Base-by-base conservation (phyloP, 2,329 filamentous ascomycete species). In the Botrytis tulipae region DNA sequence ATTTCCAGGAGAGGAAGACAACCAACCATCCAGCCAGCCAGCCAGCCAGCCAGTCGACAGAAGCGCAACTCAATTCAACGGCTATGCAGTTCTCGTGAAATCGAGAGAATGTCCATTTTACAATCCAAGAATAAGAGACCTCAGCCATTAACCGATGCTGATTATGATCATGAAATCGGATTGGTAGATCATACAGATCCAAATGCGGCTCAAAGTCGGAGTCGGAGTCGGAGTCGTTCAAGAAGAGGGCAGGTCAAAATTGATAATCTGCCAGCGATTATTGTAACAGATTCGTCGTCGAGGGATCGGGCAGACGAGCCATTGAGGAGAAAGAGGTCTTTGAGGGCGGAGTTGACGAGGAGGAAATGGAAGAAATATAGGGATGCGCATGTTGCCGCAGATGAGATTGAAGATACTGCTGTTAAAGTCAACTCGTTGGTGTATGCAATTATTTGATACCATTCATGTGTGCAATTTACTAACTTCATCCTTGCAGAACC, bases 81-180 rank as follows among this genome's bases (percentile, higher is more conserved):
- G 44, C 71, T 57, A 73, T 73, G 71, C 65, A 59, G 61, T 73
- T 35, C 57, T 32, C 57, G 44, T 73, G 29, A 73, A 51, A 63
- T 44, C 69, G 37, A 61, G 54, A 70, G 44, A 61, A 73, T 73
- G 71, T 63, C 71, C 60, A 59, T 72, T 42, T 44, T 72, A 18
- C 67, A 59, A 29, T 70, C 72, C 57, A 73, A 70, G 57, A 48
- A 70, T 32, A 70, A 73, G 54, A 73, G 89, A 78, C 86, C 84
- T 54, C 80, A 84, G 70, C 83, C 84, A 73, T 84, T 90, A 73
- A 86, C 87, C 80, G 88, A 90, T 76, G 84, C 83, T 80, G 89
- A 91, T 77, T 91, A 91, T 79, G 90, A 92, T 78, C 92, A 93
- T 82, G 90, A 91, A 81, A 94, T 95, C 79, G 83, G 81, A 77